These are phyloP conservation scores for Aplosporella prunicola DNA, from an alignment of 2,329 filamentous ascomycete genomes.

Conservation along the genomic window DNA sequence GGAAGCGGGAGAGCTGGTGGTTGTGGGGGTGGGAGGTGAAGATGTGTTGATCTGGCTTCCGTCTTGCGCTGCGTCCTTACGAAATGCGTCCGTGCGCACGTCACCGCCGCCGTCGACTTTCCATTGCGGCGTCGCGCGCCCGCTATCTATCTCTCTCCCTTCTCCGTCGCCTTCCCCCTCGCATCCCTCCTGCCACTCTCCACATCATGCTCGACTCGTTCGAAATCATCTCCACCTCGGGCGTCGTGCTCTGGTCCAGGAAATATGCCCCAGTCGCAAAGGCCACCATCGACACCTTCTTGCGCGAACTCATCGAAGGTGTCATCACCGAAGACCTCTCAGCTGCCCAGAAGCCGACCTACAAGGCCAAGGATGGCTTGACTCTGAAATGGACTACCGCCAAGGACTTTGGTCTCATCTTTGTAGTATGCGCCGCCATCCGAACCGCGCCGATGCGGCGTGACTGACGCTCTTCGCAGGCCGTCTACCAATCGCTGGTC, in stretches of 20 bases:
- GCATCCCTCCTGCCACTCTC: slow-evolving; percentile 24
- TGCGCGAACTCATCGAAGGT: slow-evolving; percentile 94
- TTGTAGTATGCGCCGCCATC: slow-evolving; percentile 58
- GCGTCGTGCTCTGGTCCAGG: slow-evolving; percentile 93
- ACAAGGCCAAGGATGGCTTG: slow-evolving; percentile 86
- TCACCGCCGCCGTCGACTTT: not conserved
- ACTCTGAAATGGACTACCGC: slow-evolving; percentile 88
- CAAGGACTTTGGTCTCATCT: slow-evolving; percentile 90
- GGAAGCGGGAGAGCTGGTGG: not conserved
- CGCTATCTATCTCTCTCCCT: slow-evolving; percentile 12
- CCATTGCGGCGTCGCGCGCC: not conserved
- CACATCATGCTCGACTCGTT: slow-evolving; percentile 81
- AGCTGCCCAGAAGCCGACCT: slow-evolving; percentile 58
- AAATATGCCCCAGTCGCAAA: slow-evolving; percentile 71
- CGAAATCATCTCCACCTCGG: slow-evolving; percentile 90
- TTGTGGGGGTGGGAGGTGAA: slow-evolving; percentile 1
- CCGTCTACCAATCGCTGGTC: slow-evolving; percentile 90
- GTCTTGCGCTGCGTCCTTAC: no score
- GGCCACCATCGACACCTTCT: slow-evolving; percentile 84
- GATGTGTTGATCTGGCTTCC: no score
- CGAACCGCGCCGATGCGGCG: not conserved
- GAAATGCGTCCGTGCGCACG: not conserved
- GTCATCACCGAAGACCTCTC: slow-evolving; percentile 52
- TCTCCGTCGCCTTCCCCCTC: slow-evolving; percentile 11
- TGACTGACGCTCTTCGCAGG: slow-evolving; percentile 42